Conservation (phyloP, 2,329 filamentous ascomycete species). For the Leptographium lundbergii region DNA sequence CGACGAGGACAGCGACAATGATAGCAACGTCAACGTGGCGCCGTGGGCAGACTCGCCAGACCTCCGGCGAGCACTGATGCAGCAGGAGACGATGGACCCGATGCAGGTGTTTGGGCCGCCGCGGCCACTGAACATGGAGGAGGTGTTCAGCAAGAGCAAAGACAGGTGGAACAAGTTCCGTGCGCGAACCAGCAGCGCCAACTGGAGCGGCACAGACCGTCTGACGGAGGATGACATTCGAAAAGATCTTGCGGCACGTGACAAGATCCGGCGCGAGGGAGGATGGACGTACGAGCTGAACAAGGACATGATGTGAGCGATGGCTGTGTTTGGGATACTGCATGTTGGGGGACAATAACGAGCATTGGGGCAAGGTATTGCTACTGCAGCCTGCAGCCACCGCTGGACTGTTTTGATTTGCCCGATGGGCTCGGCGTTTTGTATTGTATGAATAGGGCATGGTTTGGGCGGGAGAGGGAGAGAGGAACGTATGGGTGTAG, state of each 20-base stretch:
- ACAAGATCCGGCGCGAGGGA: conserved; percentile 68
- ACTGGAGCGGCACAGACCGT: conserved; percentile 74
- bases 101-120: conserved; percentile 81
- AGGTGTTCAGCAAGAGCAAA: conserved; percentile 85
- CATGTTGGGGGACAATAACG: background rate
- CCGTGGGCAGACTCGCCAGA: conserved; percentile 85
- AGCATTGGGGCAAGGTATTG: background rate
- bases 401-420: background rate
- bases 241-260: conserved; percentile 66
- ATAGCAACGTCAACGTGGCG: conserved; percentile 47
- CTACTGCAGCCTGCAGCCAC: background rate
- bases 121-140: conserved; percentile 82
- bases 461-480: background rate
- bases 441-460: background rate
- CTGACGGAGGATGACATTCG: conserved; percentile 81
- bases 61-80: conserved; percentile 59
- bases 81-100: conserved; percentile 78
- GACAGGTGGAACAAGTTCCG: conserved; percentile 80
- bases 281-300: conserved; percentile 66
- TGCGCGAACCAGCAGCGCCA: conserved; percentile 82
- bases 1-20: conserved; percentile 56
- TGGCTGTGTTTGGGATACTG: background rate
- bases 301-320: conserved; percentile 26
- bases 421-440: background rate
- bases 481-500: background rate